phyloP scores from a whole-genome alignment of 257 asterid species.

The Solanum phureja region DNA sequence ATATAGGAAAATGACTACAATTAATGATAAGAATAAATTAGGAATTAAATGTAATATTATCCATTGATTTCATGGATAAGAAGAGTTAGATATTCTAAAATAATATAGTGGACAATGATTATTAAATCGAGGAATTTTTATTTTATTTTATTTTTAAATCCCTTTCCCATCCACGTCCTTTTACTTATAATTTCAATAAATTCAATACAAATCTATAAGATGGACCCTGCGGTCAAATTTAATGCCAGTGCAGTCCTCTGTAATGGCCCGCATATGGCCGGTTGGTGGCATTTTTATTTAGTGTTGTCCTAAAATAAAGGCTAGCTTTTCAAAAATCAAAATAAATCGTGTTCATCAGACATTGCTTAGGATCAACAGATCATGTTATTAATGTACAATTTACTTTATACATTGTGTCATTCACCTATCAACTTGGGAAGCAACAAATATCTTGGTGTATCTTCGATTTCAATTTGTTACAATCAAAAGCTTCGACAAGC shows the following conservation, averaged over 20 bases:
- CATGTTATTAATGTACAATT: not conserved
- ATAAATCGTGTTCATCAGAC: accelerated
- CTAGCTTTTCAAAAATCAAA: not conserved
- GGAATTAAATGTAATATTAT: too few species aligned
- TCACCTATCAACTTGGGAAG: not conserved
- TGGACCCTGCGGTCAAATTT: not conserved
- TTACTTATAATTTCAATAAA: not conserved
- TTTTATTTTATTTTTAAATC: too few species aligned
- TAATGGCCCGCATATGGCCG: not conserved
- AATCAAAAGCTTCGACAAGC: not conserved
- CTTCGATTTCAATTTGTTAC: not conserved
- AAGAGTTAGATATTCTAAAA: too few species aligned
- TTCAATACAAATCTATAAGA: not conserved
- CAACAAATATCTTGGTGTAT: not conserved
- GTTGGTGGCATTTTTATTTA: not conserved
- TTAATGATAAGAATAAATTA: too few species aligned
- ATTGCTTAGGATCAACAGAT: not conserved
- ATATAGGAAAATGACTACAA: too few species aligned
- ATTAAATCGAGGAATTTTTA: too few species aligned
- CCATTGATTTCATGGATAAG: too few species aligned
- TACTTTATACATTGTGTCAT: not conserved
- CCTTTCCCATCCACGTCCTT: not conserved
- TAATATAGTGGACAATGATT: too few species aligned
- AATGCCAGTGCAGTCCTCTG: not conserved
- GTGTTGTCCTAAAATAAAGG: not conserved